A percentile compares a stretch with the other conserved stretches of the same genome.
These are phyloP conservation scores for Penicillium verrucosum DNA, from an alignment of 2,329 filamentous ascomycete genomes.

Conservation along the genomic window DNA sequence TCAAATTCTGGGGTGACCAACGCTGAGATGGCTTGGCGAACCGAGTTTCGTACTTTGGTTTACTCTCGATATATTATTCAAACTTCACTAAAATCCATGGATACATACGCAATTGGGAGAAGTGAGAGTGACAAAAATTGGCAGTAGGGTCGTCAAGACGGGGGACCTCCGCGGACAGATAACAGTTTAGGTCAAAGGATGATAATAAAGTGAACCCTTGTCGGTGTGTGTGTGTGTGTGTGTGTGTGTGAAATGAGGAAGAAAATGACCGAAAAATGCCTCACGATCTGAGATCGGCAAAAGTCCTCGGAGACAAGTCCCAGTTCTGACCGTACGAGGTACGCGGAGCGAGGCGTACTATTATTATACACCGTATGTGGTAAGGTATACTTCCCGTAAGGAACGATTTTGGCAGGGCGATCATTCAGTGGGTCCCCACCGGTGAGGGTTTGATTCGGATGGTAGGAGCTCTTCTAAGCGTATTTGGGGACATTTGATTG, in stretches of 20 bases:
- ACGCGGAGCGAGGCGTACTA: not conserved
- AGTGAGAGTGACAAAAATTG: not conserved
- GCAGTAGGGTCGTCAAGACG: not conserved
- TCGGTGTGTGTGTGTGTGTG: not conserved
- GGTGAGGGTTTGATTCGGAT: conserved; percentile 25
- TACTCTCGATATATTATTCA: too few relatives aligned
- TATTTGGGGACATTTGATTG: conserved; percentile 21
- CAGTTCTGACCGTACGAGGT: conserved; percentile 1
- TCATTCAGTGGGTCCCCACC: conserved; percentile 29
- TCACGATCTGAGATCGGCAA: conserved; percentile 34
- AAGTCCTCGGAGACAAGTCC: conserved; percentile 13
- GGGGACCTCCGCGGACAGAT: not conserved
- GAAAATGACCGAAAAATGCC: conserved; percentile 30
- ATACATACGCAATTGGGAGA: not conserved
- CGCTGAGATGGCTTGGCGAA: conserved; percentile 23
- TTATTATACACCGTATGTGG: not conserved
- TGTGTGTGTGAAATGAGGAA: not conserved
- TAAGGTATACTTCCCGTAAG: conserved; percentile 7
- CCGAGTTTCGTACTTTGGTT: conserved; percentile 5
- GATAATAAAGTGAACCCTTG: conserved; percentile 7
- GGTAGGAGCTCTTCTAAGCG: conserved; percentile 13
- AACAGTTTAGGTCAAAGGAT: not conserved
- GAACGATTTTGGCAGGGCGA: conserved; percentile 32
- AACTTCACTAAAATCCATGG: not conserved
- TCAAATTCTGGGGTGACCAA: conserved; percentile 19